phyloP scores from a whole-genome alignment of 108 stramenopile genomes.

The Discostella stelligeroides region DNA sequence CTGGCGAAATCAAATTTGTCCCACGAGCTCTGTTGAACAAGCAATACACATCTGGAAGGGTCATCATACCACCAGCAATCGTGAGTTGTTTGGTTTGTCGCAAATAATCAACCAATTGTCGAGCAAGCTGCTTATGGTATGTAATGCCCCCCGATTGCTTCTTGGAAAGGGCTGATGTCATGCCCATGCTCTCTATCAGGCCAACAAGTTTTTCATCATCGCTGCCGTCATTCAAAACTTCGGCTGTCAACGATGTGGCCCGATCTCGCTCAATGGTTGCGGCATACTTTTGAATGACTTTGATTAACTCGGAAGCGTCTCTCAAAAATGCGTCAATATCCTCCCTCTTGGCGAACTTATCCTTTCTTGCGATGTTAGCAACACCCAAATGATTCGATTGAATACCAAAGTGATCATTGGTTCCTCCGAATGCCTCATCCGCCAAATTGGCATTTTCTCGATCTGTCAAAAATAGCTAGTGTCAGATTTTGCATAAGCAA shows the following conservation, averaged over 20 bases:
- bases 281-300: slow-evolving; percentile 79
- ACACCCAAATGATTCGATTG: neutral
- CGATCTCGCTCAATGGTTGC: slow-evolving; percentile 56
- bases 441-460: slow-evolving; percentile 68
- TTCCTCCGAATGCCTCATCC: slow-evolving; percentile 55
- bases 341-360: slow-evolving; percentile 24
- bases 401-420: slow-evolving; percentile 1
- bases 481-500: neutral
- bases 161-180: slow-evolving; percentile 91
- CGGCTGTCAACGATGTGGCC: slow-evolving; percentile 15
- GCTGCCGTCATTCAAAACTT: slow-evolving; percentile 18
- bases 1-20: slow-evolving; percentile 94
- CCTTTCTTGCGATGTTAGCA: slow-evolving; percentile 10
- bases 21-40: slow-evolving; percentile 95
- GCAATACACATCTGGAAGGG: slow-evolving; percentile 85
- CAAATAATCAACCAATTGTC: slow-evolving; percentile 95
- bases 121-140: slow-evolving; percentile 91
- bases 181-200: slow-evolving; percentile 92
- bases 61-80: slow-evolving; percentile 69
- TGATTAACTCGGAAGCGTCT: slow-evolving; percentile 68
- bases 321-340: slow-evolving; percentile 74
- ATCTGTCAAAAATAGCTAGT: slow-evolving; percentile 1
- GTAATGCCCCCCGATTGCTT: slow-evolving; percentile 55
- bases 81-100: slow-evolving; percentile 54
- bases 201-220: slow-evolving; percentile 59